These are phyloP conservation scores for Boletus sensibilis DNA, from an alignment of 768 basidiomycete species.

Conservation along the genomic window DNA sequence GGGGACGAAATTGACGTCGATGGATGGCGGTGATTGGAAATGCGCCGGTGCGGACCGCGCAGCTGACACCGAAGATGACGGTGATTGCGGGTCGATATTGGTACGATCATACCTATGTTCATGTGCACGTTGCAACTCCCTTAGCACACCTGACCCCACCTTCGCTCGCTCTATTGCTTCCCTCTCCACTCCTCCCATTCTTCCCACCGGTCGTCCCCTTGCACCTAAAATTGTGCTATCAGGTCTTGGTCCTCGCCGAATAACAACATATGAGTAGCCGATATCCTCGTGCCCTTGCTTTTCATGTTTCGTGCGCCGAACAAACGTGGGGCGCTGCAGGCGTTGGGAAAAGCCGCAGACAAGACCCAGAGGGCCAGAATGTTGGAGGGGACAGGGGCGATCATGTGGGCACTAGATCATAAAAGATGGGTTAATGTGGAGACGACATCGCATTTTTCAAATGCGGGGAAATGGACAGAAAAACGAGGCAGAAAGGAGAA, in stretches of 20 bases:
- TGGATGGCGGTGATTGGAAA: slow-evolving; percentile 14
- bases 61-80: slow-evolving; percentile 17
- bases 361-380: slow-evolving; percentile 49
- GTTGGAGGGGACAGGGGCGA: slow-evolving; percentile 71
- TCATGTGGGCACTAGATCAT: slow-evolving; percentile 85
- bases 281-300: slow-evolving; percentile 82
- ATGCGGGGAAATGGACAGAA: slow-evolving; percentile 11
- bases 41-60: slow-evolving; percentile 7
- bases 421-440: not conserved
- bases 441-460: slow-evolving; percentile 16
- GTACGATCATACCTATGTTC: slow-evolving; percentile 18
- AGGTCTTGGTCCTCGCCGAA: slow-evolving; percentile 78
- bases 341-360: slow-evolving; percentile 87
- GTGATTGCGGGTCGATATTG: slow-evolving; percentile 27
- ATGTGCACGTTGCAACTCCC: slow-evolving; percentile 26
- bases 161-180: slow-evolving; percentile 30
- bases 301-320: slow-evolving; percentile 86
- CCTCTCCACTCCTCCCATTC: slow-evolving; percentile 32
- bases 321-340: slow-evolving; percentile 80
- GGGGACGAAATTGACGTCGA: slow-evolving; percentile 21
- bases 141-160: slow-evolving; percentile 15
- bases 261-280: slow-evolving; percentile 86
- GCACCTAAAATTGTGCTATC: slow-evolving; percentile 7
- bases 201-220: slow-evolving; percentile 18
- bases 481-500: not conserved